A percentile compares a stretch with the other conserved stretches of the same genome.
phyloP scores from a whole-genome alignment of 257 asterid species.

The Coffea eugenioides region DNA sequence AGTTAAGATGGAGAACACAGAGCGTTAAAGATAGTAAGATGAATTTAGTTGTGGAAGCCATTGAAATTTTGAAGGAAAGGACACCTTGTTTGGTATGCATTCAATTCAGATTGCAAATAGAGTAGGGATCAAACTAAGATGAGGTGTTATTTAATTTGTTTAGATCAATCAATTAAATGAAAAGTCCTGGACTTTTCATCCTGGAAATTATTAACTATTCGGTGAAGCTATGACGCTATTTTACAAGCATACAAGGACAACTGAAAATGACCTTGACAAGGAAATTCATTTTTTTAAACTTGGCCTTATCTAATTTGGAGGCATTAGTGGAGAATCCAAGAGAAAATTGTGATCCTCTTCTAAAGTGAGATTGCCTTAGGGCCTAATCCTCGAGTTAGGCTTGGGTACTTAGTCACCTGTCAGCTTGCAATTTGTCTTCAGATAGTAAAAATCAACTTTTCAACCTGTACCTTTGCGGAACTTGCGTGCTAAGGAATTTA shows the following conservation, averaged over 20 bases:
- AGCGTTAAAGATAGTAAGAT: slow-evolving; percentile 11
- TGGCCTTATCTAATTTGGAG: background rate
- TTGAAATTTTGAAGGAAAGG: background rate
- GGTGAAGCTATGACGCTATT: too few relatives aligned
- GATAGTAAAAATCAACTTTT: background rate
- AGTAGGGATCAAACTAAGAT: background rate
- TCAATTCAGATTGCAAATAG: background rate
- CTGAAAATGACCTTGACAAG: background rate
- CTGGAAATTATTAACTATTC: too few relatives aligned
- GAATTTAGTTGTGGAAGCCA: slow-evolving; percentile 31
- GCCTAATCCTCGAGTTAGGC: background rate
- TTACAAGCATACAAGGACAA: too few relatives aligned
- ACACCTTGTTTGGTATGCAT: background rate
- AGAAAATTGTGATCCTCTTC: too few relatives aligned
- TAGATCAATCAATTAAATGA: background rate
- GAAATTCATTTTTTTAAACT: background rate
- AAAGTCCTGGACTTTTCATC: background rate
- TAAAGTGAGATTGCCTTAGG: background rate
- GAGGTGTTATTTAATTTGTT: background rate
- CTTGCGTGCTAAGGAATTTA: background rate
- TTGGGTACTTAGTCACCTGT: background rate
- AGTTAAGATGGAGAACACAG: slow-evolving; percentile 18
- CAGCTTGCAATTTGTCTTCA: background rate
- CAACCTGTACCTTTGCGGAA: background rate
- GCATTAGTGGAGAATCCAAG: too few relatives aligned